Base-by-base conservation (phyloP, 306 rosid genomes). In the Rubus idaeus region DNA sequence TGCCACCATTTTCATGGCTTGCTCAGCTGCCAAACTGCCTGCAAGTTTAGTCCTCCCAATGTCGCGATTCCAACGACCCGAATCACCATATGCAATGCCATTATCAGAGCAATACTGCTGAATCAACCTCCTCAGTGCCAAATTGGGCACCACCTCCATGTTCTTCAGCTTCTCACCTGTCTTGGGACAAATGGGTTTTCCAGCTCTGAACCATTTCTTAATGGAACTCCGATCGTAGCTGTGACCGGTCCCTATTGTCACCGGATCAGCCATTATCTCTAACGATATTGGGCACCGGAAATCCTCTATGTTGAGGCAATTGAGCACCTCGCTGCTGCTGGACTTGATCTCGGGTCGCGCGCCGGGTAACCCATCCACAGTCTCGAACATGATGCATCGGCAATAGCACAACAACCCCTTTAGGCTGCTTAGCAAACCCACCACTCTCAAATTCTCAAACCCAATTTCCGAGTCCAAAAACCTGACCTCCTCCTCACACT, bases 201-300 rank as follows among this genome's bases (percentile, higher is more conserved):
- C 97, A 12, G 89, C 77, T 16, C 57, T 75, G 18, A 95, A 88
- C 99, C 97, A 95, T 70, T 86, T 92, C 60, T 79, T 72, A 83
- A 95, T 95, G n/a, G 97, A 95, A 9, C 88, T 70, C 4, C 97
- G 96, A 78, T 95, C 99, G 46, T 95, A 95, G 35, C 86, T 91
- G 1, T 95, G 99, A 72, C 99, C 97, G 1, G 99, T 89, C 63
- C 80, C 78, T 12, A 95, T 75, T 0, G 92, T 90, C 77, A 95
- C 97, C 0, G 99, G 97, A 78, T 95, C 97, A 67, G 46, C 75
- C 97, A 95, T 92, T 75, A 90, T 64, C 35, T 95, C 97, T 9
- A 95, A 69, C 20, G 98, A 83, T 49, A 95, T 92, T 26, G 99
- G 96, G 75, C 99, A 95, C 73, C 87, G 83, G 67, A 95, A 87